phyloP scores from a whole-genome alignment of 2,329 filamentous ascomycete species.

The Xylariomycetidae sp. region DNA sequence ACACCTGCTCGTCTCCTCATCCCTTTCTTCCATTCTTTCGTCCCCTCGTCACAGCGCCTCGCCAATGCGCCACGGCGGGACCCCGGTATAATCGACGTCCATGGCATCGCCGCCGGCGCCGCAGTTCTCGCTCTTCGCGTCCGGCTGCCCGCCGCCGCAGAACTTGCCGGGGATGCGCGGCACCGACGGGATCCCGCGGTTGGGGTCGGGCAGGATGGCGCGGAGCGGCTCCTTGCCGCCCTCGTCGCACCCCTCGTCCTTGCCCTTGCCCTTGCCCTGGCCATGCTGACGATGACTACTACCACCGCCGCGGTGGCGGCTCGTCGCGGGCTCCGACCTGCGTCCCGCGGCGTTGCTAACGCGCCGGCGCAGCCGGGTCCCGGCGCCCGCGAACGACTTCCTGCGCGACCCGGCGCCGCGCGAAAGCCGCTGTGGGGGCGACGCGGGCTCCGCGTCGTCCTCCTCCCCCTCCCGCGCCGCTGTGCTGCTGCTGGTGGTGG shows the following conservation, averaged over 20 bases:
- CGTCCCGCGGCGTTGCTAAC: background rate
- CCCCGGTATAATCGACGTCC: too few relatives aligned
- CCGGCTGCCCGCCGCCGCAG: conserved; percentile 10
- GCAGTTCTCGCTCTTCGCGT: too few relatives aligned
- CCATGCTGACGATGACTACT: background rate
- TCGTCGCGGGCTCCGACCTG: background rate
- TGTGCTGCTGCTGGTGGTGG: background rate
- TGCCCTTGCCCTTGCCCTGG: background rate
- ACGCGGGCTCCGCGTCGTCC: background rate
- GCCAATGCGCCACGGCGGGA: too few relatives aligned
- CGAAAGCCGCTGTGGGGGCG: background rate
- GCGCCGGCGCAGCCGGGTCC: background rate
- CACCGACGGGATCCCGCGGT: conserved; percentile 40
- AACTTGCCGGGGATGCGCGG: conserved; percentile 40
- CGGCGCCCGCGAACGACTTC: too few relatives aligned
- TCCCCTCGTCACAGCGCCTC: too few relatives aligned
- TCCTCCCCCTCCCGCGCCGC: background rate
- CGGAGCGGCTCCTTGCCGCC: background rate
- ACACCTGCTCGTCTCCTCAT: too few relatives aligned
- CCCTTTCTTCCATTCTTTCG: too few relatives aligned
- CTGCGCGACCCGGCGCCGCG: too few relatives aligned
- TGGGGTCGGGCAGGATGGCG: conserved; percentile 37
- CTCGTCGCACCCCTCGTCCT: background rate
- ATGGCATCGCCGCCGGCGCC: too few relatives aligned
- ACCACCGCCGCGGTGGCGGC: background rate